Evolutionary conservation across 352 stramenopile species (phyloP).

Genomic region (Globisporangium carolinianum): DNA sequence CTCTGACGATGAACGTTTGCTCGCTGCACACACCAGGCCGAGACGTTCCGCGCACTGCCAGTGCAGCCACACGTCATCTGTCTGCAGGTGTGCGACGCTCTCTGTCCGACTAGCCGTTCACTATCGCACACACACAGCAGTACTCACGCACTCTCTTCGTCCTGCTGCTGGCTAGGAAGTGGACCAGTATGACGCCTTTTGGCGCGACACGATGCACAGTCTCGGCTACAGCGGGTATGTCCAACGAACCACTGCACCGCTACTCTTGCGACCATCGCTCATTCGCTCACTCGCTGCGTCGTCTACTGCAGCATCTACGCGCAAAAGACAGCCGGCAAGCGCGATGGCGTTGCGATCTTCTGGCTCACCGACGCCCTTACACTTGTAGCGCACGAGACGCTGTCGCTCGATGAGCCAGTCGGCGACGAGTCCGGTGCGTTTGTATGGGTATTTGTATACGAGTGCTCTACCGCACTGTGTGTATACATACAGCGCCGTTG

Average conservation of each 20-base stretch:
- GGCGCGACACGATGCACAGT: constrained; percentile 40
- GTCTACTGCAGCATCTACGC: constrained; percentile 37
- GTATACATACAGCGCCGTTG: no score
- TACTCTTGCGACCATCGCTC: no score
- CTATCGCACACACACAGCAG: not conserved
- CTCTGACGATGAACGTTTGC: not conserved
- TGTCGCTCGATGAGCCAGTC: constrained; percentile 44
- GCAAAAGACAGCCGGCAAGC: constrained; percentile 61
- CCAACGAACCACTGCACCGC: no score
- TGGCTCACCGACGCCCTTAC: constrained; percentile 48
- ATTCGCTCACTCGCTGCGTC: not conserved
- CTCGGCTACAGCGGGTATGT: constrained; percentile 61
- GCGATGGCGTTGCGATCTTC: constrained; percentile 70
- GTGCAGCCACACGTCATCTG: constrained; percentile 70
- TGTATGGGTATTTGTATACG: not conserved
- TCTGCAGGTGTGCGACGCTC: constrained; percentile 39
- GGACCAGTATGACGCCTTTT: constrained; percentile 73
- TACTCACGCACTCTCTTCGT: not conserved
- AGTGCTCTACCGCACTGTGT: no score
- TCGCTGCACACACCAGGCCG: constrained; percentile 21
- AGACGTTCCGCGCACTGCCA: constrained; percentile 46
- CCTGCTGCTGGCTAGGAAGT: constrained; percentile 41
- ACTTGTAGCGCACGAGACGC: constrained; percentile 28
- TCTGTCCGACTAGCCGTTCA: not conserved
- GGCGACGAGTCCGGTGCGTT: constrained; percentile 44